phyloP scores from a whole-genome alignment of 192 early-diverging fungal genomes.

The Glomus cerebriforme region DNA sequence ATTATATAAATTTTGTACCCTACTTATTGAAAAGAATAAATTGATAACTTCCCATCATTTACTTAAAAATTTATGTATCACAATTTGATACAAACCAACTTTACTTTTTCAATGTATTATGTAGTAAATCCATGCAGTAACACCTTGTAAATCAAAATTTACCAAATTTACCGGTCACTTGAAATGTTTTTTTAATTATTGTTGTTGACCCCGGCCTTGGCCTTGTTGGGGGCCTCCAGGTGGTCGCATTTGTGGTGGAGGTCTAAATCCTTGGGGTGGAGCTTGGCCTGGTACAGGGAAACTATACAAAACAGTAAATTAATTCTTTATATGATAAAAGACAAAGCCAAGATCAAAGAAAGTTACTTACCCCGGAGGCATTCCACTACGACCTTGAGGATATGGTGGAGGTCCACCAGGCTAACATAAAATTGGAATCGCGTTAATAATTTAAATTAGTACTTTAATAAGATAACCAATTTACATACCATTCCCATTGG shows the following conservation, averaged over 20 bases:
- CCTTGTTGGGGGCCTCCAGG: conserved; percentile 25
- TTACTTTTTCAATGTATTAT: too few relatives aligned
- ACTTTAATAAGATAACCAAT: neutral
- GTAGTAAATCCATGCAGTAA: too few relatives aligned
- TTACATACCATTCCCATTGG: conserved; percentile 30
- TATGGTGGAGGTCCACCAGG: conserved; percentile 28
- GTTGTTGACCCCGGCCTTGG: conserved; percentile 23
- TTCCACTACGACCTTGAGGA: conserved; percentile 12
- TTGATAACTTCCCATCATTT: too few relatives aligned
- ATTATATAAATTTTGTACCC: too few relatives aligned
- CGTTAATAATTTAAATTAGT: neutral
- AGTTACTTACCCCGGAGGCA: conserved; percentile 9
- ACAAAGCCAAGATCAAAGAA: neutral
- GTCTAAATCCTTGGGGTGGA: conserved; percentile 44
- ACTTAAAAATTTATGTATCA: too few relatives aligned
- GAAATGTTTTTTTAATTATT: neutral
- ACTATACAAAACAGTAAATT: conserved; percentile 19
- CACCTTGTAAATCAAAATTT: too few relatives aligned
- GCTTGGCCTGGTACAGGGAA: conserved; percentile 42
- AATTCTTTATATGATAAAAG: neutral
- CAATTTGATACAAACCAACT: too few relatives aligned
- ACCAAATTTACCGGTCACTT: too few relatives aligned
- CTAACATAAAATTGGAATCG: neutral
- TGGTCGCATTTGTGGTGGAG: conserved; percentile 36
- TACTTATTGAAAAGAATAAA: too few relatives aligned